Percentiles rank a stretch among this genome's conserved stretches.
These are phyloP conservation scores for Pseudopyrenochaeta lycopersici DNA, from an alignment of 2,329 filamentous ascomycete species.

Conservation along the genomic window DNA sequence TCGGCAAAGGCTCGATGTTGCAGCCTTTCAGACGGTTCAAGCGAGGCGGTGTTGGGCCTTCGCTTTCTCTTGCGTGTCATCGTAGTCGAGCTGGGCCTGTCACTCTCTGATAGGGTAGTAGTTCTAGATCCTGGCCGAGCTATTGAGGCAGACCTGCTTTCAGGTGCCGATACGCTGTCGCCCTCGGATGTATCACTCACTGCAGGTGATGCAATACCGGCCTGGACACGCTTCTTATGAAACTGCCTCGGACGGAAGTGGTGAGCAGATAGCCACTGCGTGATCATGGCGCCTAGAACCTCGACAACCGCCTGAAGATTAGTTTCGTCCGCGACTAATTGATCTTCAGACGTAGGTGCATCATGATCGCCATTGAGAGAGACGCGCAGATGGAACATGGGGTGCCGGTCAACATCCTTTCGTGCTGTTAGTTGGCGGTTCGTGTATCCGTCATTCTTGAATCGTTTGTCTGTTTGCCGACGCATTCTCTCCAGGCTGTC, in stretches of 20 bases:
- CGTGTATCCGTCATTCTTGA: constrained; percentile 60
- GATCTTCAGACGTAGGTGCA: constrained; percentile 23
- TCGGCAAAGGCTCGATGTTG: constrained; percentile 37
- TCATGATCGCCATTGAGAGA: constrained; percentile 44
- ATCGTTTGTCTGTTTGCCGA: constrained; percentile 50
- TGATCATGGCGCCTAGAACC: constrained; percentile 73
- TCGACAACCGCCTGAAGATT: constrained; percentile 66
- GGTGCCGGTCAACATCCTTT: constrained; percentile 81
- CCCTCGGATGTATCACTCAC: not conserved
- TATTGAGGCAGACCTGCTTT: not conserved
- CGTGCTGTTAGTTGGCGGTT: constrained; percentile 62
- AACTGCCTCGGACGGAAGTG: constrained; percentile 67
- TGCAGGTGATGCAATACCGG: constrained; percentile 4
- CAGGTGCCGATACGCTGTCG: not conserved
- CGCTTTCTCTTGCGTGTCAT: constrained; percentile 33
- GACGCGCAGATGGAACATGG: constrained; percentile 87
- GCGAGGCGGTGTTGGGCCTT: not conserved
- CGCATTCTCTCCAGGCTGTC: constrained; percentile 49
- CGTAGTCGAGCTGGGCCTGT: not conserved
- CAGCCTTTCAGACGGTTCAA: constrained; percentile 1
- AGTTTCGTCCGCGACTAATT: constrained; percentile 32
- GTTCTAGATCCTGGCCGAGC: not conserved
- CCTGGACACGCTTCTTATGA: constrained; percentile 14
- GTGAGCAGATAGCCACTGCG: constrained; percentile 78
- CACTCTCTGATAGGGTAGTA: not conserved